Evolutionary conservation across 208 protist genomes (phyloP).

Genomic region (Lotmaria passim): DNA sequence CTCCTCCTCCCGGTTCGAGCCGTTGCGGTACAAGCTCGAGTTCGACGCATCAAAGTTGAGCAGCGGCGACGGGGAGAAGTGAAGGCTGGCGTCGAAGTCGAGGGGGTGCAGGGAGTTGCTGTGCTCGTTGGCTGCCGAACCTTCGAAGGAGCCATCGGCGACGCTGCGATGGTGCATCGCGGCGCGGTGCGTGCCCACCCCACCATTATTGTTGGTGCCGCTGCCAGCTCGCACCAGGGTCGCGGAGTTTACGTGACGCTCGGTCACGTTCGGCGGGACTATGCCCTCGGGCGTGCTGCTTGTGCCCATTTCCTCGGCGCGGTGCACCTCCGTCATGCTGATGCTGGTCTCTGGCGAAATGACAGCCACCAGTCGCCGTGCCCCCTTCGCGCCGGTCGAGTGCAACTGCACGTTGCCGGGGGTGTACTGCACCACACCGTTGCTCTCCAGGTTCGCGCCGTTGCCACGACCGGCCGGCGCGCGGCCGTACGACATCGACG

Average conservation of each 20-base stretch:
- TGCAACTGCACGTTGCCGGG: conserved; percentile 35
- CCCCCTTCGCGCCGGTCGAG: conserved; percentile 26
- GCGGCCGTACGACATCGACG: conserved; percentile 26
- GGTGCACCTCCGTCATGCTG: conserved; percentile 12
- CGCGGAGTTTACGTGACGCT: neutral
- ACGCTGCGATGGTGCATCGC: conserved; percentile 4
- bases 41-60: conserved; percentile 41
- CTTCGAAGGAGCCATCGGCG: conserved; percentile 3
- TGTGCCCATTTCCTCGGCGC: conserved; percentile 18
- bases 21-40: conserved; percentile 30
- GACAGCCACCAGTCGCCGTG: conserved; percentile 27
- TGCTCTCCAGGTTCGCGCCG: conserved; percentile 16
- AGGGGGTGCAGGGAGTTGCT: conserved; percentile 23
- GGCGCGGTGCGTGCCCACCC: conserved; percentile 17
- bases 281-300: conserved; percentile 4
- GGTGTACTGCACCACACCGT: conserved; percentile 19
- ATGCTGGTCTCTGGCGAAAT: conserved; percentile 27
- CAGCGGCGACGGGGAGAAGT: conserved; percentile 41
- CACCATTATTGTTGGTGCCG: neutral
- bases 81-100: conserved; percentile 45
- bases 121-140: neutral
- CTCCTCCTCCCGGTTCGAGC: conserved; percentile 36
- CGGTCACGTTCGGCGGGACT: neutral
- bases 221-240: neutral
- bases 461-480: conserved; percentile 16